Conservation (phyloP, 2,329 filamentous ascomycete species). For the Dactylellina parvicollis region DNA sequence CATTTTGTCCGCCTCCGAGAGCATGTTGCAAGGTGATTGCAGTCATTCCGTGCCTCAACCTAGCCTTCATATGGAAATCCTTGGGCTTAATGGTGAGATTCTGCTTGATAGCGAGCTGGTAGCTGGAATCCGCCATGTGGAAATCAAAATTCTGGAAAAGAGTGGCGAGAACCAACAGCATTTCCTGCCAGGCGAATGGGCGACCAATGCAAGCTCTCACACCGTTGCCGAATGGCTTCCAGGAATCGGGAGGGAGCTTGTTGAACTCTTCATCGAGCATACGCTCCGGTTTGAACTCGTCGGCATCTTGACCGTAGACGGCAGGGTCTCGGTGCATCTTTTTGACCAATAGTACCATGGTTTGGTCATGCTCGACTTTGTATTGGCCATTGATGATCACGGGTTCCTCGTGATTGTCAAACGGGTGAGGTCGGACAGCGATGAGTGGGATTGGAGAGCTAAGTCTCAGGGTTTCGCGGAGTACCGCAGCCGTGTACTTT, state of each 20-base stretch:
- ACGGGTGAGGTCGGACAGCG: constrained; percentile 66
- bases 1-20: constrained; percentile 54
- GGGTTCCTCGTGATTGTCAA: constrained; percentile 63
- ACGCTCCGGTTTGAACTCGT: constrained; percentile 74
- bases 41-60: constrained; percentile 66
- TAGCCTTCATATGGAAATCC: constrained; percentile 71
- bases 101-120: constrained; percentile 68
- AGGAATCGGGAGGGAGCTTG: constrained; percentile 70
- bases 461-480: constrained; percentile 74
- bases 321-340: constrained; percentile 71
- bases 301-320: constrained; percentile 73
- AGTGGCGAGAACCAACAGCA: constrained; percentile 70
- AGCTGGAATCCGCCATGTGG: constrained; percentile 70
- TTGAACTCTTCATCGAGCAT: constrained; percentile 77
- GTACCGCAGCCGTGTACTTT: constrained; percentile 72
- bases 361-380: constrained; percentile 66
- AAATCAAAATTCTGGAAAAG: constrained; percentile 78
- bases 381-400: constrained; percentile 71
- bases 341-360: constrained; percentile 65
- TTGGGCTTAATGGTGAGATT: constrained; percentile 73
- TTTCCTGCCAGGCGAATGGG: constrained; percentile 79
- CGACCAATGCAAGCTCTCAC: constrained; percentile 76
- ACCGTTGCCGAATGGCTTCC: constrained; percentile 81
- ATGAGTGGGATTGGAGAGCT: constrained; percentile 71
- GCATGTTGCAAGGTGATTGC: constrained; percentile 62